Evolutionary conservation across 2,329 filamentous ascomycete genomes (phyloP).

Genomic region (Talaromyces sp.): DNA sequence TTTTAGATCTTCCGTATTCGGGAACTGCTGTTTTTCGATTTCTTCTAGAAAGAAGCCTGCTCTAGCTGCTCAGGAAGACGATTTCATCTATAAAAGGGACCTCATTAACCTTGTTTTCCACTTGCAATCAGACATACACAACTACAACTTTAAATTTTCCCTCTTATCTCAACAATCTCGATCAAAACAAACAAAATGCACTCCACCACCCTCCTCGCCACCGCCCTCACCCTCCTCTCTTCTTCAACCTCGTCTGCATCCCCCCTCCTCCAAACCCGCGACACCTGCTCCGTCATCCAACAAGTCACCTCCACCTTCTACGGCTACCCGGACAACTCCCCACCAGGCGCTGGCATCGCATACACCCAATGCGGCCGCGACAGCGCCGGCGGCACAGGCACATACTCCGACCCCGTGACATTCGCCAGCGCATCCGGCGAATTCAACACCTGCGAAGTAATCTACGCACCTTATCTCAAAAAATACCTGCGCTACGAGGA

Average conservation of each 20-base stretch:
- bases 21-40: background rate
- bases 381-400: conserved; percentile 38
- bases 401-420: conserved; percentile 38
- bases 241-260: background rate
- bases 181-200: background rate
- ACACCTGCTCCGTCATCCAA: conserved; percentile 3
- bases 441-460: conserved; percentile 39
- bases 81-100: background rate
- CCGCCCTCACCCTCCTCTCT: background rate
- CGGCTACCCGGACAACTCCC: conserved; percentile 36
- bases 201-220: background rate
- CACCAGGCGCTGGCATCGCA: conserved; percentile 29
- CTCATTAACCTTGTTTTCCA: background rate
- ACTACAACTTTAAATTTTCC: background rate
- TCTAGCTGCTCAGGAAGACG: background rate
- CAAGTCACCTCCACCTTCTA: conserved; percentile 35
- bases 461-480: conserved; percentile 40
- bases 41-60: background rate
- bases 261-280: background rate
- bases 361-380: conserved; percentile 29
- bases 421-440: conserved; percentile 38
- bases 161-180: background rate
- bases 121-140: background rate
- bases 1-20: background rate
- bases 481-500: conserved; percentile 40